Evolutionary conservation across 371 early-diverging fungal species (phyloP), one percentile per base, ranked within the genome.

Genomic region (Haplosporangium sp.): DNA sequence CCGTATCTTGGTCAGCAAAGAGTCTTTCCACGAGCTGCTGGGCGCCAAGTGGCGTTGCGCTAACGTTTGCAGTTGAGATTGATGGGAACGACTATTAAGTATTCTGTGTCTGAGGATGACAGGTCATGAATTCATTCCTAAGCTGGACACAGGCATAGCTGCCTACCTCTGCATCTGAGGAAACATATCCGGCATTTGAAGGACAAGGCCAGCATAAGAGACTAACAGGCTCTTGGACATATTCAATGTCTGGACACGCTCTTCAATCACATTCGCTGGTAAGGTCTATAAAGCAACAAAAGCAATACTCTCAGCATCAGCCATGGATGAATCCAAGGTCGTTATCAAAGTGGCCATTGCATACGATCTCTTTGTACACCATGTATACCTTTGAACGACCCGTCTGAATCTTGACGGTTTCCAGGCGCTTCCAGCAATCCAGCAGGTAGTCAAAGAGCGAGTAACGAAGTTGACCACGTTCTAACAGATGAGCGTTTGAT

Each of bases 181-280:
- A 66, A 96, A 96, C 91, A 94, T 94, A 42, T 93, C 96, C 13
- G 94, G 93, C 82, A 95, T 87, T 61, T 92, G 94, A 38, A 96
- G 69, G 21, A 93, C 87, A 52, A 97, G 84, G 12, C 95, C 95
- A 48, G 91, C 85, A 73, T 97, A 98, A 54, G 93, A 96, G 0
- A 96, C 86, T 20, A 95, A 59, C 56, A 97, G 64, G 0, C 55
- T 79, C 52, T 86, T 83, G 20, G 85, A 82, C 13, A 69, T 71
- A 46, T 88, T 86, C 59, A 97, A 53, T 6, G 87, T 86, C 10
- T 57, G 50, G 5, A 93, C 57, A n/a, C 95, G 86, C 41, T 86
- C 82, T 11, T 86, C 80, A 1, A 93, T 74, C 20, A 86, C 84
- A 1, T 82, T 60, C 14, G 83, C 76, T 6, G 92, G 91, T 9